These are phyloP conservation scores for Monilinia fructicola DNA, from an alignment of 2,329 filamentous ascomycete species.

Conservation along the genomic window DNA sequence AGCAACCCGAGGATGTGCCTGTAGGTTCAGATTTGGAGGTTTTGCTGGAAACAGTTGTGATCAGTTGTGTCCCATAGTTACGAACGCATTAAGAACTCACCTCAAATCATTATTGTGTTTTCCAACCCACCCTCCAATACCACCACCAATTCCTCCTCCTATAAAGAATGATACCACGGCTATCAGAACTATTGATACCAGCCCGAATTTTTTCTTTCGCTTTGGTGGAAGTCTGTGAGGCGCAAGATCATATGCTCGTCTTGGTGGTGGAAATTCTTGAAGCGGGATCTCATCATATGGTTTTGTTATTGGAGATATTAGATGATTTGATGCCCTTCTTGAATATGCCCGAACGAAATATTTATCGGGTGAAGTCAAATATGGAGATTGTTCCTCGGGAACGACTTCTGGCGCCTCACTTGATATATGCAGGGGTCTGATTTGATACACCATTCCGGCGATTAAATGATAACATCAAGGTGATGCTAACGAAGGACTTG, in stretches of 20 bases:
- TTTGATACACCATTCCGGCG: slow-evolving; percentile 15
- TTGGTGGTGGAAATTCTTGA: slow-evolving; percentile 16
- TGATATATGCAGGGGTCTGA: slow-evolving; percentile 14
- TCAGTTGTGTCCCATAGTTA: not conserved
- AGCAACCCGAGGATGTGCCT: slow-evolving; percentile 19
- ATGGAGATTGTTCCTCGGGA: slow-evolving; percentile 14
- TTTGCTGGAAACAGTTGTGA: not conserved
- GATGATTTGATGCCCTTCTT: slow-evolving; percentile 4
- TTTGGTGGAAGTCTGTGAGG: slow-evolving; percentile 5
- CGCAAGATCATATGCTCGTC: slow-evolving; percentile 18
- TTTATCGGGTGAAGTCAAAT: slow-evolving; percentile 22
- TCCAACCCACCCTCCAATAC: slow-evolving; percentile 23
- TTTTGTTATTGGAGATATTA: slow-evolving; percentile 6
- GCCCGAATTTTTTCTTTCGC: slow-evolving; percentile 16
- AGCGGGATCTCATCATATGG: not conserved
- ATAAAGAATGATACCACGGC: slow-evolving; percentile 26
- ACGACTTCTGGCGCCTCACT: slow-evolving; percentile 24
- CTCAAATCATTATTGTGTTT: slow-evolving; percentile 9
- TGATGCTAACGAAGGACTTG: slow-evolving; percentile 17
- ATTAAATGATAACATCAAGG: not conserved
- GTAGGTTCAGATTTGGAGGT: slow-evolving; percentile 12
- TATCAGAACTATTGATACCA: slow-evolving; percentile 24
- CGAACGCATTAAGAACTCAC: not conserved
- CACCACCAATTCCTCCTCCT: slow-evolving; percentile 29
- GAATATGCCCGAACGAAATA: slow-evolving; percentile 24